phyloP scores from a whole-genome alignment of 805 yeast species.

The Yarrowia deformans region DNA sequence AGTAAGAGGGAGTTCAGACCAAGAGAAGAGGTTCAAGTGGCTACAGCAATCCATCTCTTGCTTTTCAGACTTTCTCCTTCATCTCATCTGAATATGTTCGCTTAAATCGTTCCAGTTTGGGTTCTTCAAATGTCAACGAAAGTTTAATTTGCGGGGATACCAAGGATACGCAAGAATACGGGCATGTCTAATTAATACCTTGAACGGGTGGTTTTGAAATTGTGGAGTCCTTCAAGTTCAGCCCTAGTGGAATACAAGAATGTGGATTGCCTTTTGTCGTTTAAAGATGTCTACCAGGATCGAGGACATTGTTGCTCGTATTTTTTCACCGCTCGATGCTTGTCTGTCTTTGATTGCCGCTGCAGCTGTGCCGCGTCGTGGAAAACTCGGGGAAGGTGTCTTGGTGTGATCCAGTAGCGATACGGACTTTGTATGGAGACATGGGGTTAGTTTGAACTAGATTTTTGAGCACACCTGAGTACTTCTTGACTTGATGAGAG shows the following conservation, averaged over 20 bases:
- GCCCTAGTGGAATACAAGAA: too few species aligned
- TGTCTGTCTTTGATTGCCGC: background rate
- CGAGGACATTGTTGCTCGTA: too few species aligned
- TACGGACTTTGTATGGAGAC: background rate
- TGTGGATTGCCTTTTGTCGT: too few species aligned
- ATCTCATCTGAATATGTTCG: background rate
- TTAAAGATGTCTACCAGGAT: too few species aligned
- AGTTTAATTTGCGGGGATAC: constrained; percentile 18
- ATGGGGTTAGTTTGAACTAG: too few species aligned
- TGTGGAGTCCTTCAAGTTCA: too few species aligned
- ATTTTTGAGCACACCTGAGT: too few species aligned
- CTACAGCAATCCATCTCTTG: background rate
- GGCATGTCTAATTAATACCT: background rate
- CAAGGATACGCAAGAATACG: constrained; percentile 4
- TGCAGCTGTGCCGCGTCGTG: background rate
- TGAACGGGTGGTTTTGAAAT: too few species aligned
- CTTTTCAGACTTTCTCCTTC: too few species aligned
- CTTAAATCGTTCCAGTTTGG: background rate
- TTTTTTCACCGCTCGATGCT: too few species aligned
- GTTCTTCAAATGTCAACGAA: constrained; percentile 9
- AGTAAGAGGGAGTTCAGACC: background rate
- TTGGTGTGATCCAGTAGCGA: background rate
- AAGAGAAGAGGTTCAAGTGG: background rate
- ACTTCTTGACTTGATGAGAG: too few species aligned
- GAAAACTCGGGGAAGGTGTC: background rate